Base-by-base conservation (phyloP, 2,329 filamentous ascomycete species). In the Neocucurbitaria cava region DNA sequence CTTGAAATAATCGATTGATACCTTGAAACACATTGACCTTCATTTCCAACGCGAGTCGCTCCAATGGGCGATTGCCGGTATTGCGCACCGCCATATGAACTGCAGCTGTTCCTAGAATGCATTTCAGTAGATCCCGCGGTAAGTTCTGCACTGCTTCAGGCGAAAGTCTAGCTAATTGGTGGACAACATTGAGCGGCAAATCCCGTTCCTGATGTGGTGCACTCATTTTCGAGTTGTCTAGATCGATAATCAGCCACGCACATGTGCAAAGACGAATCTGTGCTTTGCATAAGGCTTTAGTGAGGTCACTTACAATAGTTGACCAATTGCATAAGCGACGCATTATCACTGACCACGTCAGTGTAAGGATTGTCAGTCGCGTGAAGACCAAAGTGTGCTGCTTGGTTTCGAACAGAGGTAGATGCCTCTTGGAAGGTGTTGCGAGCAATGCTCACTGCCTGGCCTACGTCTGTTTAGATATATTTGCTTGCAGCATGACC, bases 51-150 rank as follows among this genome's bases (percentile, higher is more conserved):
- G 65, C 64, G 10, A 66, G 50, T 15, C 53, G 54, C 42, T 66
- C 60, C 11, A 62, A 36, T 5, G 28, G 7, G 3, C 35, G 43
- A 41, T 62, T 54, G 9, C 56, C 59, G 3, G 62, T 58, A 30
- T 66, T 52, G 23, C 62, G 53, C 10, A 54, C 59, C 36, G 62
- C 57, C 59, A 61, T 62, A 46, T 68, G 62, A 9, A 68, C 62
- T 17, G 62, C 64, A 20, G 65, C 52, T 33, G 54, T 64, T 5
- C 56, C 65, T 11, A 68, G 54, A 18, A 68, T 54, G 18, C 65
- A 64, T 33, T 62, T 61, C 5, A 65, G 49, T 3, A 66, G 53
- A 30, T 52, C 56, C n/a, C 43, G 51, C 18, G 65, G 65, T 20
- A 68, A 42, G 11, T 40, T 50, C 21, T 52, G 42, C 9, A 59